Evolutionary conservation across 106 monocot genomes (phyloP), one percentile per base, ranked within the genome.

Genomic region (Alisma plantagoaquatica): DNA sequence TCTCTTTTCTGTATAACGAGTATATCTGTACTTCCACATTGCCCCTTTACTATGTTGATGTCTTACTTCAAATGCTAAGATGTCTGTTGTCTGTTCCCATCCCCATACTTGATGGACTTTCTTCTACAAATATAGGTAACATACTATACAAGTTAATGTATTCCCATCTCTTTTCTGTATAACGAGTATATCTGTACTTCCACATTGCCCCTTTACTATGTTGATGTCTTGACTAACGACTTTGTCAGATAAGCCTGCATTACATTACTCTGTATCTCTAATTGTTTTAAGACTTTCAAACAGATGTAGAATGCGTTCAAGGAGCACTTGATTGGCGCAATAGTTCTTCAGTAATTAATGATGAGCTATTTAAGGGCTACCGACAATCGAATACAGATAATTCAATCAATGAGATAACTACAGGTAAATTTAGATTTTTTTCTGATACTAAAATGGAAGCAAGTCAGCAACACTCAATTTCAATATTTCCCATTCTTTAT

Each of bases 261-360:
- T n/a, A n/a, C n/a, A n/a, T n/a, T n/a, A n/a, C n/a, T n/a, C n/a
- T n/a, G n/a, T n/a, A n/a, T n/a, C n/a, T n/a, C n/a, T n/a, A n/a
- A n/a, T n/a, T n/a, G n/a, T n/a, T n/a, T n/a, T n/a, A n/a, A n/a
- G n/a, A n/a, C n/a, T n/a, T 45, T 59, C 31, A 12, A 57, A 27
- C 64, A 81, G 85, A 79, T 15, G 38, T 68, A 16, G 30, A 57
- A 49, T 86, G 86, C 51, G 57, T 86, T 30, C 53, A 64, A 77
- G 73, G 70, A 7, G 71, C 63, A 10, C 31, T 63, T 19, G 46
- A 77, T 42, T 86, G 86, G 86, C 70, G 72, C 2, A 42, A 74
- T 21, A 71, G 54, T 58, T 62, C 74, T 0, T 63, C 68, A 35
- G 27, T 16, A 9, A 44, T 86, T 57, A 86, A 86, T 74, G 61